Evolutionary conservation across 441 rosid genomes (phyloP).

Genomic region (Flueggea neowawraea): DNA sequence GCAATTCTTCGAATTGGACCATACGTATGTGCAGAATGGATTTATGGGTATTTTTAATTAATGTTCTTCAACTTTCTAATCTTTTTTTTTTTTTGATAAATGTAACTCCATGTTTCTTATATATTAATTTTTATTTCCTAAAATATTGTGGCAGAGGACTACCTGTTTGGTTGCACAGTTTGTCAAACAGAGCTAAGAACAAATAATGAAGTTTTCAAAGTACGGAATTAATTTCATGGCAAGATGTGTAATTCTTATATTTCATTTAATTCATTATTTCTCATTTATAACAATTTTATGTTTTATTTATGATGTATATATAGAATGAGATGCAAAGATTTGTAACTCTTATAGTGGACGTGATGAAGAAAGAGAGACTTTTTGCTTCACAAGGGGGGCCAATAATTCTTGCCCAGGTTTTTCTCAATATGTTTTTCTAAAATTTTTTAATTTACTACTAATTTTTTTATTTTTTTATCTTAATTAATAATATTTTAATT

Average conservation of each 20-base stretch:
- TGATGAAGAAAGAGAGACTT: conserved; percentile 48
- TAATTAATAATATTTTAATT: not conserved
- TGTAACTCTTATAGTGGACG: conserved; percentile 43
- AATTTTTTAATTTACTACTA: not conserved
- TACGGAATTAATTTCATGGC: conserved; percentile 4
- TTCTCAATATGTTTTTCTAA: not conserved
- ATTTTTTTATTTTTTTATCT: not conserved
- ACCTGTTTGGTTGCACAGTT: conserved; percentile 55
- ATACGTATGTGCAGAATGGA: conserved; percentile 68
- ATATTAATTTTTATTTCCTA: not conserved
- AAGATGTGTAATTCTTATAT: not conserved
- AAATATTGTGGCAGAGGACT: conserved; percentile 34
- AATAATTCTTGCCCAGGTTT: conserved; percentile 65
- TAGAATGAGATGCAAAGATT: conserved; percentile 48
- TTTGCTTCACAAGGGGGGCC: conserved; percentile 86
- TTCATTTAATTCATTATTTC: not conserved
- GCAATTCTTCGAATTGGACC: conserved; percentile 65
- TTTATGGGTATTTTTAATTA: conserved; percentile 36
- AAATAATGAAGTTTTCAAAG: conserved; percentile 41
- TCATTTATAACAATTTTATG: not conserved
- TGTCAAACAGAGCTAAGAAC: conserved; percentile 44
- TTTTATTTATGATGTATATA: not conserved
- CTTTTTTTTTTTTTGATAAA: not conserved
- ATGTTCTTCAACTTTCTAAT: not conserved
- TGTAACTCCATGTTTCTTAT: not conserved